Evolutionary conservation across 371 early-diverging fungal species (phyloP).

Genomic region (Phascolomyces articulosus): DNA sequence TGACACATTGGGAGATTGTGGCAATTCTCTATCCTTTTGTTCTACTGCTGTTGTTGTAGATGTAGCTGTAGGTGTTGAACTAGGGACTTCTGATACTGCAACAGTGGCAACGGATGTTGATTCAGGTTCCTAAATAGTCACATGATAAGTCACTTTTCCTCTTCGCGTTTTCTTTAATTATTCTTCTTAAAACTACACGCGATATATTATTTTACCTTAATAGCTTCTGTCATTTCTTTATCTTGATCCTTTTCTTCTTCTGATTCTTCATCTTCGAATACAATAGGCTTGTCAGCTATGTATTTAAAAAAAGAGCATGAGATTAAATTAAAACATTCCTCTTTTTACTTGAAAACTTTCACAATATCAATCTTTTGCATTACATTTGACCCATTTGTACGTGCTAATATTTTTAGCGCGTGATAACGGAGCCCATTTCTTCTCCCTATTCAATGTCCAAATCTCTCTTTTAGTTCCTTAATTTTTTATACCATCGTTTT

Average conservation of each 20-base stretch:
- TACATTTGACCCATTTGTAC: slow-evolving; percentile 67
- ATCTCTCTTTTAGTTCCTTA: slow-evolving; percentile 2
- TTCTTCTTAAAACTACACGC: not conserved
- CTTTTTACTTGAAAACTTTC: no score
- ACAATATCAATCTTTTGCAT: not conserved
- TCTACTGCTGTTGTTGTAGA: not conserved
- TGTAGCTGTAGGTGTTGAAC: not conserved
- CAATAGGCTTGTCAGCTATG: slow-evolving; percentile 26
- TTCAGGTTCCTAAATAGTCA: not conserved
- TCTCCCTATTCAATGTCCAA: slow-evolving; percentile 43
- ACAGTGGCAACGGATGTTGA: not conserved
- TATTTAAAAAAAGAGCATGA: no score
- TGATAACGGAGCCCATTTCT: slow-evolving; percentile 59
- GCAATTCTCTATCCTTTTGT: not conserved
- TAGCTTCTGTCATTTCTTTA: slow-evolving; percentile 15
- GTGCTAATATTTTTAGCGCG: slow-evolving; percentile 50
- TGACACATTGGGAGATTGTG: not conserved
- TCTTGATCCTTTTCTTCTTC: slow-evolving; percentile 20
- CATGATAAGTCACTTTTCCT: no score
- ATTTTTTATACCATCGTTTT: no score
- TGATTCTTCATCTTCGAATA: slow-evolving; percentile 40
- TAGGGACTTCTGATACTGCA: not conserved
- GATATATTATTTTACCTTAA: slow-evolving; percentile 12
- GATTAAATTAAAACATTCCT: no score
- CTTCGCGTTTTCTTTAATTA: no score